Evolutionary conservation across 352 stramenopile species (phyloP).

Genomic region (Phytophthora cryptogea): DNA sequence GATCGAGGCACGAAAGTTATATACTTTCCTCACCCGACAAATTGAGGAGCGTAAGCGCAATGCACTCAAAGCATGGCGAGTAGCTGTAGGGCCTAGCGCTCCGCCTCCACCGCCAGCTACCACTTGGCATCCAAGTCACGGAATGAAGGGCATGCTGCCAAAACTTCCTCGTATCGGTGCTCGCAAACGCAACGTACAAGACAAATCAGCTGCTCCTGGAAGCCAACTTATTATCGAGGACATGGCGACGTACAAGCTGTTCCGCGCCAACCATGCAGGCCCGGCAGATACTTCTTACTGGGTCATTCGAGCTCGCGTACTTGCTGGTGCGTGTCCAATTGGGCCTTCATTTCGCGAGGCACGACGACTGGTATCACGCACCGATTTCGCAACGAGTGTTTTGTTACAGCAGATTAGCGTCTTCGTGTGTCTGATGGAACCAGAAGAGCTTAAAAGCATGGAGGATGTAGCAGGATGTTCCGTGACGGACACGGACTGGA

Average conservation of each 20-base stretch:
- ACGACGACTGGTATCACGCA: constrained; percentile 45
- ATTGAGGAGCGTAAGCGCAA: constrained; percentile 32
- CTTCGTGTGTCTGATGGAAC: constrained; percentile 66
- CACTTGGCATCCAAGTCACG: constrained; percentile 72
- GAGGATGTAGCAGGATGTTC: constrained; percentile 14
- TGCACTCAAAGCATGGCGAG: constrained; percentile 37
- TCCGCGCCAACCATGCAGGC: constrained; percentile 62
- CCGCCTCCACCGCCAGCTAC: constrained; percentile 21
- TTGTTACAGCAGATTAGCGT: constrained; percentile 66
- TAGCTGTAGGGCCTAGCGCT: constrained; percentile 22
- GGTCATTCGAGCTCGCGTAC: constrained; percentile 60
- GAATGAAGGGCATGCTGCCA: constrained; percentile 52
- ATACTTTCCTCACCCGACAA: constrained; percentile 43
- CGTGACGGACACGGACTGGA: constrained; percentile 26
- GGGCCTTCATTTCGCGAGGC: constrained; percentile 53
- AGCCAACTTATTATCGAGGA: constrained; percentile 62
- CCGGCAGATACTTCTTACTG: constrained; percentile 77
- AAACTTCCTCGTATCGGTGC: constrained; percentile 50
- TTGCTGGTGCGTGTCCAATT: constrained; percentile 59
- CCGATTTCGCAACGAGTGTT: constrained; percentile 62
- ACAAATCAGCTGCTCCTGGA: constrained; percentile 27
- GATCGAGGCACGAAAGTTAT: constrained; percentile 47
- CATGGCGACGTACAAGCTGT: constrained; percentile 62
- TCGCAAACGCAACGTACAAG: constrained; percentile 24
- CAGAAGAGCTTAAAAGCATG: constrained; percentile 40